Percentiles rank a stretch among this genome's conserved stretches.
Conservation (phyloP, 495 filamentous ascomycete species). For the Penicillium paxilli region DNA sequence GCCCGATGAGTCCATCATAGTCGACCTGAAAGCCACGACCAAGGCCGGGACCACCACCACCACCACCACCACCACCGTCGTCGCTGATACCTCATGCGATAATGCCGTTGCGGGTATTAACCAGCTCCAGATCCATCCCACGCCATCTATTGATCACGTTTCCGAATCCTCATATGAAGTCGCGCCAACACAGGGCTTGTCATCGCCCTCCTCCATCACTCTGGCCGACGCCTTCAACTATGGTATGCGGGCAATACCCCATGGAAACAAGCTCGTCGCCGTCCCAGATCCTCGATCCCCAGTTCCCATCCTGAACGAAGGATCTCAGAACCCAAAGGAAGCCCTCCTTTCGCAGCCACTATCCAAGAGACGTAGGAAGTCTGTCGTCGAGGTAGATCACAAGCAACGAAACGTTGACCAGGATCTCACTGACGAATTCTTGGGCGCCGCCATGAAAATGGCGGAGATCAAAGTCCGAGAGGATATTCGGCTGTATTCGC, state of each 20-base stretch:
- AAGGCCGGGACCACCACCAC: constrained; percentile 2
- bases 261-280: too few relatives aligned
- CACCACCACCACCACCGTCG: too few relatives aligned
- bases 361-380: not conserved
- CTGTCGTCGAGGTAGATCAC: not conserved
- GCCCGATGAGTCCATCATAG: not conserved
- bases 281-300: not conserved
- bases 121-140: not conserved
- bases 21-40: constrained; percentile 10
- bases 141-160: constrained; percentile 3
- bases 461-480: not conserved
- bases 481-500: not conserved
- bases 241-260: not conserved
- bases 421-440: not conserved
- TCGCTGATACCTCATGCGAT: not conserved
- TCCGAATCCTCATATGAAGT: constrained; percentile 7
- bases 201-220: not conserved
- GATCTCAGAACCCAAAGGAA: not conserved
- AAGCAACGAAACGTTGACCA: not conserved
- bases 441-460: not conserved
- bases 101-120: not conserved
- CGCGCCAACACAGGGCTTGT: too few relatives aligned
- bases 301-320: too few relatives aligned
- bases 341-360: not conserved
- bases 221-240: not conserved